Evolutionary conservation across 2,329 filamentous ascomycete species (phyloP), one percentile per base, ranked within the genome.

Genomic region (Colletotrichum phormii): DNA sequence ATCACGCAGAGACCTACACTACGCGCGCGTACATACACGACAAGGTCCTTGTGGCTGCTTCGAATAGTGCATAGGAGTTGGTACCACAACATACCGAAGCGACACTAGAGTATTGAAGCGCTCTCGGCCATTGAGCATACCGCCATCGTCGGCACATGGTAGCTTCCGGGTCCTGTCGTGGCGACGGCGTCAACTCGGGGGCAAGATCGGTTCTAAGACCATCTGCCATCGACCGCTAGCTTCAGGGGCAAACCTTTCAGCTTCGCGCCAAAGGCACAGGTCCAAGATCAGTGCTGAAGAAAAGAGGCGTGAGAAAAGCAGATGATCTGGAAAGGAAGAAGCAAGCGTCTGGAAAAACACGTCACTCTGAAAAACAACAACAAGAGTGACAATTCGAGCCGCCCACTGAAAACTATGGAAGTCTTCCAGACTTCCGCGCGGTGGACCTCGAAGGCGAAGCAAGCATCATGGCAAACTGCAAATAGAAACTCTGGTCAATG

Each of bases 401-500:
- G 26, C 37, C n/a, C 18, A 24, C 33, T 15, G 15, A 55, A 60
- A 59, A 64, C 54, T 54, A 55, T 60, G 67, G 54, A 65, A 64
- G 37, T 35, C 51, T 58, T 64, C 51, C 60, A 69, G 29, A 33
- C 51, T 53, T 54, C 31, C 60, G 35, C 59, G 53, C 13, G 60
- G 67, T 70, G 61, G 61, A 53, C 31, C 67, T 35, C 51, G 22
- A 57, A 29, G 42, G 67, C 55, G 29, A 53, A 42, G 54, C 42
- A 58, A 58, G 51, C 59, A 49, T 64, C 37, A 57, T 37, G 60
- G 59, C 60, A 33, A 33, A 53, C 67, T 69, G 60, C 67, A 58
- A 64, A 31, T 64, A 37, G 53, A 64, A 69, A 69, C 60, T 64
- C 24, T 64, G 49, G 51, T 64, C 59, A 69, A 29, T 63, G 33